A percentile compares a stretch with the other conserved stretches of the same genome.
phyloP scores from a whole-genome alignment of 2,329 filamentous ascomycete species.

The Microcyclospora pomicola region DNA sequence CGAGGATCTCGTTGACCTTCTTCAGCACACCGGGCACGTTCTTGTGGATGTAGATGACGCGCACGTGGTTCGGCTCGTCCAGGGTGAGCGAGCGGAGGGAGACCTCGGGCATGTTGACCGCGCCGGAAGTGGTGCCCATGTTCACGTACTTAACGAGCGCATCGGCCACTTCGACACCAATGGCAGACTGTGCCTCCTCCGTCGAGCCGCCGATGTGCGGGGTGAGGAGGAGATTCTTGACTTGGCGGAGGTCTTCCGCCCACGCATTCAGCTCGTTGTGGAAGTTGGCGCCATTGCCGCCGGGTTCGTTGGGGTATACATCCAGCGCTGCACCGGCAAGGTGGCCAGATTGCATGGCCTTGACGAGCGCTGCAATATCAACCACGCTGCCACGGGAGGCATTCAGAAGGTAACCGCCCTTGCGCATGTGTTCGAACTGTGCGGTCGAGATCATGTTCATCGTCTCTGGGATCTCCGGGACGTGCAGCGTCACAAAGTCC shows the following conservation, averaged over 20 bases:
- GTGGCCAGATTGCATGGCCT: slow-evolving; percentile 73
- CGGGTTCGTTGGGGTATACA: slow-evolving; percentile 88
- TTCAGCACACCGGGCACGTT: slow-evolving; percentile 92
- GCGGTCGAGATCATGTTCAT: slow-evolving; percentile 74
- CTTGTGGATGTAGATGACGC: slow-evolving; percentile 92
- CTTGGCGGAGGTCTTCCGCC: slow-evolving; percentile 67
- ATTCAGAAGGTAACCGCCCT: slow-evolving; percentile 88
- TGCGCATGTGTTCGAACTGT: slow-evolving; percentile 81
- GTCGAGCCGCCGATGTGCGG: slow-evolving; percentile 97
- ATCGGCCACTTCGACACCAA: slow-evolving; percentile 82
- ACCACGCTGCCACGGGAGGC: slow-evolving; percentile 88
- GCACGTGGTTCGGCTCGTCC: slow-evolving; percentile 77
- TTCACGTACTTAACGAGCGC: slow-evolving; percentile 91
- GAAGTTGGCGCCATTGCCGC: slow-evolving; percentile 91
- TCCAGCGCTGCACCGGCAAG: slow-evolving; percentile 90
- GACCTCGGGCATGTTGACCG: slow-evolving; percentile 95
- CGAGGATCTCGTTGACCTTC: slow-evolving; percentile 88
- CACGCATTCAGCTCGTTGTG: slow-evolving; percentile 68
- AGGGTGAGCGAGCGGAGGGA: slow-evolving; percentile 76
- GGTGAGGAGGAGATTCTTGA: slow-evolving; percentile 89
- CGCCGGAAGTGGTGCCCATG: slow-evolving; percentile 77
- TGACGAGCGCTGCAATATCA: slow-evolving; percentile 81
- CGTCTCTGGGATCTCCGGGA: slow-evolving; percentile 85
- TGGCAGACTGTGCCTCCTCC: slow-evolving; percentile 91
- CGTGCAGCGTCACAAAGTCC: slow-evolving; percentile 90